Evolutionary conservation across 2,329 filamentous ascomycete genomes (phyloP).

Genomic region (Purpureocillium takamizusanense): DNA sequence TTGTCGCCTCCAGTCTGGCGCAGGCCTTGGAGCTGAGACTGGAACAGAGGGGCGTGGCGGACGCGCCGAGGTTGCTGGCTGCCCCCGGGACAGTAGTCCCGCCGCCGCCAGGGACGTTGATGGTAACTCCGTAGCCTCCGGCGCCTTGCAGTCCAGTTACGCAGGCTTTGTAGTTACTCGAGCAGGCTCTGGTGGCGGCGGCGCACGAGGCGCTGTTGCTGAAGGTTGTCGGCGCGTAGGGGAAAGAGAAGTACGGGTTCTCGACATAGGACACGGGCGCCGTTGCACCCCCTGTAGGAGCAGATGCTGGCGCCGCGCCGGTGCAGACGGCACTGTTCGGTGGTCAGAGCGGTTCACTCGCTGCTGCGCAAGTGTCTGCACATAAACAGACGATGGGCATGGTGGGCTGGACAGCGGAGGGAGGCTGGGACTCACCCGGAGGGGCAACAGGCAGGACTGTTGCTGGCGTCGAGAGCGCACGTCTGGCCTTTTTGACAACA

Average conservation of each 20-base stretch:
- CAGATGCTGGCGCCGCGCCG: slow-evolving; percentile 38
- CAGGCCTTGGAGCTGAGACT: slow-evolving; percentile 46
- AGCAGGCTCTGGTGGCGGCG: slow-evolving; percentile 41
- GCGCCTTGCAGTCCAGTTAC: slow-evolving; percentile 36
- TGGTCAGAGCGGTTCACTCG: too few species aligned
- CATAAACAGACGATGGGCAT: background rate
- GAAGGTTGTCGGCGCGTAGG: slow-evolving; percentile 45
- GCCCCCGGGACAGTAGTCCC: slow-evolving; percentile 40
- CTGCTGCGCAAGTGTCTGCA: too few species aligned
- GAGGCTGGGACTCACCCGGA: slow-evolving; percentile 29
- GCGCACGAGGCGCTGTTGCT: slow-evolving; percentile 41
- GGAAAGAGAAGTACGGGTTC: slow-evolving; percentile 52
- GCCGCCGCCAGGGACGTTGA: slow-evolving; percentile 43
- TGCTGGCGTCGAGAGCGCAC: slow-evolving; percentile 39
- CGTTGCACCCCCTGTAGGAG: slow-evolving; percentile 24
- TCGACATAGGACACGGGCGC: slow-evolving; percentile 40
- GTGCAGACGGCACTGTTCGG: slow-evolving; percentile 41
- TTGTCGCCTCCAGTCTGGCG: slow-evolving; percentile 28
- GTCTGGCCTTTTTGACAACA: slow-evolving; percentile 43
- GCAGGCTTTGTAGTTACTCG: slow-evolving; percentile 44
- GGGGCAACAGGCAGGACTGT: slow-evolving; percentile 45
- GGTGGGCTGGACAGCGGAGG: background rate
- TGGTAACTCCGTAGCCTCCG: slow-evolving; percentile 41
- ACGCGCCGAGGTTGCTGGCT: slow-evolving; percentile 28
- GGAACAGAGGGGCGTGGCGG: slow-evolving; percentile 45